These are phyloP conservation scores for Lablab purpureus DNA, from an alignment of 306 rosid species.

Conservation along the genomic window DNA sequence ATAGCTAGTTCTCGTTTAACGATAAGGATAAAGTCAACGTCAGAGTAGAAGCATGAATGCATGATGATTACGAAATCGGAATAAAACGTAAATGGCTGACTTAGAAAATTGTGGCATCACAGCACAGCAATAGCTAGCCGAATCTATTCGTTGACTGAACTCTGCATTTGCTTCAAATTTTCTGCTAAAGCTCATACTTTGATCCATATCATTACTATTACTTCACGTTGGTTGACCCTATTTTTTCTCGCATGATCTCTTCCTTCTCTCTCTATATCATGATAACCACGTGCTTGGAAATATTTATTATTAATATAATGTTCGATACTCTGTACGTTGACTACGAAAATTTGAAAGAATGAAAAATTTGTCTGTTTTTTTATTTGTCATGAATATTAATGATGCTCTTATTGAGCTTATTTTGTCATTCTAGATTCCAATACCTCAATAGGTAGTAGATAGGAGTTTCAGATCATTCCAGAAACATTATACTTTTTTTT, in stretches of 20 bases:
- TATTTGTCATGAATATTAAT: no score
- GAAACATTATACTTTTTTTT: no score
- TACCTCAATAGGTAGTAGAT: no score
- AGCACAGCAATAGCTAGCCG: conserved; percentile 20
- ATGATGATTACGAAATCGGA: background rate
- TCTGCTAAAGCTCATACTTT: conserved; percentile 17
- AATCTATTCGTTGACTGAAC: conserved; percentile 30
- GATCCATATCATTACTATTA: conserved; percentile 35
- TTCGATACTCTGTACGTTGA: no score
- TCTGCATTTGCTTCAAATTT: background rate
- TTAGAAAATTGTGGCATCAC: conserved; percentile 41
- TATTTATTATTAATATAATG: no score
- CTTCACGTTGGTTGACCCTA: conserved; percentile 38
- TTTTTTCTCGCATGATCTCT: background rate
- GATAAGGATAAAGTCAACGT: background rate
- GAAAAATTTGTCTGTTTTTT: no score
- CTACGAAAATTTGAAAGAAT: background rate
- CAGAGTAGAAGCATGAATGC: background rate
- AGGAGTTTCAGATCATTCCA: no score
- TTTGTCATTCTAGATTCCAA: no score
- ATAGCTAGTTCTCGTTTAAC: background rate
- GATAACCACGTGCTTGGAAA: background rate
- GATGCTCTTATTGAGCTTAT: background rate
- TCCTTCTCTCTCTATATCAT: background rate
- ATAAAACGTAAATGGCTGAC: conserved; percentile 28